Evolutionary conservation across 345 rosid genomes (phyloP).

Genomic region (Murraya paniculata): DNA sequence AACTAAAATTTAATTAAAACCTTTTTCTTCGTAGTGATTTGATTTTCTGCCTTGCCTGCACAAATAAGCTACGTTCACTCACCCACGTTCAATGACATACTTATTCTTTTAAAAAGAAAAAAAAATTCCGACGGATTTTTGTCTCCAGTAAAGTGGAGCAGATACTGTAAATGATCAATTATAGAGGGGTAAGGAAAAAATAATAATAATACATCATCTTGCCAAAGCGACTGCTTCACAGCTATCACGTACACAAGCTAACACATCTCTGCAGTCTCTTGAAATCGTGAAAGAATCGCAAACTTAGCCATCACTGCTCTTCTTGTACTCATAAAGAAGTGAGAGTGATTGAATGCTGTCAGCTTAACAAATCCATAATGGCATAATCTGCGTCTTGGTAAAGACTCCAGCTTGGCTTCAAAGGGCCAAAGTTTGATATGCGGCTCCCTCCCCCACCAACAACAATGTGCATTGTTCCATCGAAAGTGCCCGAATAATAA

Average conservation of each 20-base stretch:
- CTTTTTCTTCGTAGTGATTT: too few relatives aligned
- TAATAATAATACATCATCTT: not conserved
- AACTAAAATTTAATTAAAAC: too few relatives aligned
- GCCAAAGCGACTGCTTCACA: constrained; percentile 32
- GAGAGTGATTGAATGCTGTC: constrained; percentile 39
- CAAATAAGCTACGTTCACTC: too few relatives aligned
- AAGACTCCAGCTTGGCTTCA: constrained; percentile 41
- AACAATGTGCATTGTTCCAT: constrained; percentile 54
- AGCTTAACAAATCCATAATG: constrained; percentile 32
- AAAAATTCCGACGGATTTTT: not conserved
- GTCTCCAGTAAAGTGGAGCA: not conserved
- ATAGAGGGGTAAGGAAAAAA: too few relatives aligned
- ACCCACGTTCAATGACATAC: too few relatives aligned
- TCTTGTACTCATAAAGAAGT: constrained; percentile 38
- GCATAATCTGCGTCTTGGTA: constrained; percentile 45
- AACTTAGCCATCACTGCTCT: constrained; percentile 38
- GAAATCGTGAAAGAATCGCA: constrained; percentile 47
- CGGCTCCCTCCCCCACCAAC: constrained; percentile 57
- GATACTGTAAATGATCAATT: not conserved
- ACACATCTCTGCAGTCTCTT: constrained; percentile 43
- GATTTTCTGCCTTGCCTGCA: too few relatives aligned
- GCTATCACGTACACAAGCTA: constrained; percentile 40
- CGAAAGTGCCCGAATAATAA: constrained; percentile 39
- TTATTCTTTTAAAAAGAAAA: too few relatives aligned
- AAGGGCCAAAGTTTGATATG: constrained; percentile 30